Conservation (phyloP, 2,329 filamentous ascomycete genomes). For the Thelonectria rubi region DNA sequence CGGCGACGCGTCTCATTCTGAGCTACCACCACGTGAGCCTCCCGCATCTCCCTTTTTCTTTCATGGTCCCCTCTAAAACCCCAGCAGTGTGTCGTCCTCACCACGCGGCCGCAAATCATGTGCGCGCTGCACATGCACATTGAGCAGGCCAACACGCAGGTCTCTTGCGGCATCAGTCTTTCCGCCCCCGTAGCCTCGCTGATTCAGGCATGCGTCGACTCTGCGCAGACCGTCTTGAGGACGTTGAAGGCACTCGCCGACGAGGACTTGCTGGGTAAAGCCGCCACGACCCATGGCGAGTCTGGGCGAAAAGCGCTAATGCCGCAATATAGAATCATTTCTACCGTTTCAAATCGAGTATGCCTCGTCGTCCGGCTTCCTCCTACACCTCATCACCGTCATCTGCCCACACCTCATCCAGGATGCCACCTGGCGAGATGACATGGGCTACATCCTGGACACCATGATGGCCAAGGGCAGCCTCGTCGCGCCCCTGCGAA, state of each 20-base stretch:
- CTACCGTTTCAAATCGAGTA: slow-evolving; percentile 54
- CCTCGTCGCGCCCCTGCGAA: slow-evolving; percentile 49
- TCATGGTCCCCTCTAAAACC: not conserved
- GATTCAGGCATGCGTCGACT: slow-evolving; percentile 43
- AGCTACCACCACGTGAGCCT: slow-evolving; percentile 40
- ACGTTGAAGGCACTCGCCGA: slow-evolving; percentile 41
- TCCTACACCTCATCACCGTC: slow-evolving; percentile 48
- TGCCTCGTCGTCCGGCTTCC: slow-evolving; percentile 52
- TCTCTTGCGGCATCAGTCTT: slow-evolving; percentile 29
- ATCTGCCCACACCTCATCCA: slow-evolving; percentile 48
- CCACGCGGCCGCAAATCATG: slow-evolving; percentile 45
- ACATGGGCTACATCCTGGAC: slow-evolving; percentile 49
- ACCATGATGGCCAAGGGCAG: slow-evolving; percentile 51
- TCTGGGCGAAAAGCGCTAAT: not conserved
- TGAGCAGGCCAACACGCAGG: slow-evolving; percentile 36
- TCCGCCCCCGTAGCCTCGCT: slow-evolving; percentile 41
- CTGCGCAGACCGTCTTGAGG: slow-evolving; percentile 41
- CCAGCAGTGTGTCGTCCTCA: slow-evolving; percentile 42
- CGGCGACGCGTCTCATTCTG: slow-evolving; percentile 38
- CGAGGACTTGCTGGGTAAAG: slow-evolving; percentile 42
- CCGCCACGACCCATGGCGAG: fast-evolving
- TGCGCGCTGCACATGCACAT: slow-evolving; percentile 47
- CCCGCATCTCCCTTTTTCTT: no score
- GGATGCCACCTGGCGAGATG: slow-evolving; percentile 48
- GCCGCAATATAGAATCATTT: slow-evolving; percentile 42